phyloP scores from a whole-genome alignment of 352 stramenopile genomes.

The Pythium plurisporium region DNA sequence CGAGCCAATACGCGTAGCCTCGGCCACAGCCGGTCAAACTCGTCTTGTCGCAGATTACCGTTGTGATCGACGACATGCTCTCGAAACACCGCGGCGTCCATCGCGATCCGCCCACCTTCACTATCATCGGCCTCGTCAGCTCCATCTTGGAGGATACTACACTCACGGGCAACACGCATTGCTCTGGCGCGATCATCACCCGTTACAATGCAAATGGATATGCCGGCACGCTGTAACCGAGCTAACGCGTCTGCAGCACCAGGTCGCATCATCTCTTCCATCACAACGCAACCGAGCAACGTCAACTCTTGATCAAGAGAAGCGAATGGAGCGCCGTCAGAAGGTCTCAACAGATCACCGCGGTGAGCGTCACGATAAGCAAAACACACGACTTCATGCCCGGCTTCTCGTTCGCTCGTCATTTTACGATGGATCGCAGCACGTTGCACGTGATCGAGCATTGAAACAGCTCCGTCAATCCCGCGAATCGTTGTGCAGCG shows the following conservation, averaged over 20 bases:
- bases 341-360: too few relatives aligned
- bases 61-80: slow-evolving; percentile 36
- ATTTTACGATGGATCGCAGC: slow-evolving; percentile 17
- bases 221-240: slow-evolving; percentile 86
- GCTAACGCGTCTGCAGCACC: slow-evolving; percentile 87
- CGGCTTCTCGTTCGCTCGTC: slow-evolving; percentile 62
- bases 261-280: slow-evolving; percentile 88
- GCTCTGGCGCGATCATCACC: slow-evolving; percentile 88
- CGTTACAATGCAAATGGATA: slow-evolving; percentile 89
- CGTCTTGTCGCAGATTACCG: slow-evolving; percentile 46
- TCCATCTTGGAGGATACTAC: slow-evolving; percentile 77
- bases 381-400: slow-evolving; percentile 70
- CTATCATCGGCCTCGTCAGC: not conserved
- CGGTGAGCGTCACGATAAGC: slow-evolving; percentile 40
- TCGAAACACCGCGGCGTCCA: slow-evolving; percentile 55
- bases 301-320: slow-evolving; percentile 31
- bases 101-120: not conserved
- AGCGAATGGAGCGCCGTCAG: too few relatives aligned
- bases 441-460: not conserved
- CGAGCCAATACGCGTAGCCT: slow-evolving; percentile 86
- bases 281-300: slow-evolving; percentile 79
- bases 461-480: not conserved
- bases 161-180: slow-evolving; percentile 74
- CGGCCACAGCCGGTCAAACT: slow-evolving; percentile 78
- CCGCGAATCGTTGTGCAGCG: slow-evolving; percentile 27